Evolutionary conservation across 169 alveolate genomes (phyloP), one percentile per base, ranked within the genome.

Genomic region (Miamiensis avidus): DNA sequence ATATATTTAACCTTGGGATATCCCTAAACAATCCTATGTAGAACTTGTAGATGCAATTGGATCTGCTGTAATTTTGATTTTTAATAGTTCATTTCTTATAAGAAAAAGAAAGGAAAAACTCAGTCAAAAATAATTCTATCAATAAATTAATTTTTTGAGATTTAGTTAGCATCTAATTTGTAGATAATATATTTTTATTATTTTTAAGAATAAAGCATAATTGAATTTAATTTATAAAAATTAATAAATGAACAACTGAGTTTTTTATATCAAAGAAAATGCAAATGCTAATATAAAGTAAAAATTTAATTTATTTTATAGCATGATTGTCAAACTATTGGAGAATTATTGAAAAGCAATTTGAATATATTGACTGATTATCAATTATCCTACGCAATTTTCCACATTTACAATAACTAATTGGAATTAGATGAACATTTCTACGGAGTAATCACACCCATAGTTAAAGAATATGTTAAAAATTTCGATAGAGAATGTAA

Each of bases 401-500:
- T 49, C 49, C 76, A 79, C 28, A 34, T 79, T 34, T 79, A 76
- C 76, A 79, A 79, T 29, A 69, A 79, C 29, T 31, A 79, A 49
- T n/a, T 79, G 29, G 76, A 65, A 33, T 29, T 79, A n/a, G 84
- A 79, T 79, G 31, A 79, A 29, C 73, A 79, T 49, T 79, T 79
- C 64, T 79, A 79, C 76, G 65, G 65, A 49, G 76, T 65, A 16
- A 34, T 79, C 64, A 29, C 64, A 49, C 84, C 84, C 64, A 79
- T 79, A n/a, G 34, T 79, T 69, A 79, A 79, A 79, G 84, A 79
- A 79, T 79, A 49, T 30, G 65, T 79, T 49, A 79, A 65, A 26
- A 79, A 74, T 49, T 79, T 79, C 64, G 84, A 79, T 79, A 79
- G 84, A 79, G 84, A 79, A 79, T 79, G 84, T 49, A 79, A 79